Conservation (phyloP, 805 yeast genomes). For the Yamadazyma akitaensis region DNA sequence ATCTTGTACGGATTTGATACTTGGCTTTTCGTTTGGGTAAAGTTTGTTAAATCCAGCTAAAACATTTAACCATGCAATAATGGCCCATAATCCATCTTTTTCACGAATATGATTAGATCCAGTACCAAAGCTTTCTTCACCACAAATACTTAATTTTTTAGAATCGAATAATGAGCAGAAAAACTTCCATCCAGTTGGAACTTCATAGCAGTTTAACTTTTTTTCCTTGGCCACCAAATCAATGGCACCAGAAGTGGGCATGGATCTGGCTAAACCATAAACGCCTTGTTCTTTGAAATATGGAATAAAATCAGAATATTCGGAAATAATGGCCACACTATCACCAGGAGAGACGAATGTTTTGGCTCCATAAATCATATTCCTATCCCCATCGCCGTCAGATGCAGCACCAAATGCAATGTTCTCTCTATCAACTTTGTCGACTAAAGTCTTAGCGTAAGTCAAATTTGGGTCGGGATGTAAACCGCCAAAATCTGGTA, state of each 20-base stretch:
- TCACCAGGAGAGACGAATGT: constrained; percentile 98
- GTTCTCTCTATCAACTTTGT: constrained; percentile 72
- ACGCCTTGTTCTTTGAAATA: constrained; percentile 84
- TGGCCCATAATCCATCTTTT: constrained; percentile 97
- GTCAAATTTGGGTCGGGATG: constrained; percentile 98
- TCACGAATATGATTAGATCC: constrained; percentile 97
- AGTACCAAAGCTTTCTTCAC: constrained; percentile 97
- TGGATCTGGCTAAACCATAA: constrained; percentile 90
- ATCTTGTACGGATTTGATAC: constrained; percentile 76
- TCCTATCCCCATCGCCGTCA: constrained; percentile 98
- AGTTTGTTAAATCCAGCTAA: constrained; percentile 74
- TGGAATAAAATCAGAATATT: constrained; percentile 86
- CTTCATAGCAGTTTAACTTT: constrained; percentile 80
- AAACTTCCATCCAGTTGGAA: constrained; percentile 99
- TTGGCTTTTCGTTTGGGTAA: constrained; percentile 54
- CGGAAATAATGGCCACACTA: constrained; percentile 95
- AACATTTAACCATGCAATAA: constrained; percentile 94
- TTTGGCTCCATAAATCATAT: constrained; percentile 95
- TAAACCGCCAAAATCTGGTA: constrained; percentile 92
- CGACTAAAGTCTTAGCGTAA: constrained; percentile 85
- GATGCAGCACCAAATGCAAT: constrained; percentile 97
- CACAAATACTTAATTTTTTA: constrained; percentile 90
- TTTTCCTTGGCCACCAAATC: constrained; percentile 84
- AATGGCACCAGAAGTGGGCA: constrained; percentile 95
- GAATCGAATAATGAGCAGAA: constrained; percentile 95